Conservation (phyloP, 139 green algal genomes). For the Desmodesmus armatus region DNA sequence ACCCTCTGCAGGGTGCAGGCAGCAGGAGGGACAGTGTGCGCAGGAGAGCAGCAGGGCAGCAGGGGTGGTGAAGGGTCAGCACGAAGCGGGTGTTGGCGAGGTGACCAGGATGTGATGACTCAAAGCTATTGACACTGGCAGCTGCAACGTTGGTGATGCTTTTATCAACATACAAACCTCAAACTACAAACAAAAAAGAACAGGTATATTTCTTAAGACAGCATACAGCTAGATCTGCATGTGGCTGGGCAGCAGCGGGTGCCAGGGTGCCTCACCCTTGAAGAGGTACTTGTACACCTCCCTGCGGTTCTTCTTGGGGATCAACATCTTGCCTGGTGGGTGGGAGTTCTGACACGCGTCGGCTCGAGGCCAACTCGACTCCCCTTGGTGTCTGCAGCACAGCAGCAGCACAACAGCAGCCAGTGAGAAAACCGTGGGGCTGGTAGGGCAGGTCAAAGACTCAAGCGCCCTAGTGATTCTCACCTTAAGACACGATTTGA, state of each 20-base stretch:
- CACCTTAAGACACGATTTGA: too few relatives aligned
- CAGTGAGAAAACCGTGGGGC: background rate
- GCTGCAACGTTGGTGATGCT: too few relatives aligned
- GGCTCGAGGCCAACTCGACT: constrained; percentile 94
- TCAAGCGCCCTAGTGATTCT: background rate
- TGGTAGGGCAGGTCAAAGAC: too few relatives aligned
- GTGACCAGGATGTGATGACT: too few relatives aligned
- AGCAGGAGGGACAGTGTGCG: constrained; percentile 14
- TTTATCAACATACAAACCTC: too few relatives aligned
- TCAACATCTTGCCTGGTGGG: constrained; percentile 89
- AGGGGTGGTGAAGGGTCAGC: constrained; percentile 11
- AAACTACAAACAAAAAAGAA: background rate
- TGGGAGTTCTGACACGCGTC: constrained; percentile 83
- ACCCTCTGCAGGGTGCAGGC: constrained; percentile 84
- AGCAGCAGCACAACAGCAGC: too few relatives aligned
- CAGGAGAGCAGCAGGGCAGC: background rate
- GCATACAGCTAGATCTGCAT: background rate
- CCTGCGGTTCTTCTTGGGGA: constrained; percentile 98
- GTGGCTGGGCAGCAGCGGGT: background rate
- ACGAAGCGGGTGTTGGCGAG: too few relatives aligned
- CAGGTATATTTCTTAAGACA: background rate
- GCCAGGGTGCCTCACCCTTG: constrained; percentile 90
- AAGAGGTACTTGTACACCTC: constrained; percentile 99
- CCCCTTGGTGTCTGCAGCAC: constrained; percentile 65
- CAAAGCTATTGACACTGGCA: too few relatives aligned